phyloP scores from a whole-genome alignment of 768 basidiomycete genomes.

The Tulasnella sp. region DNA sequence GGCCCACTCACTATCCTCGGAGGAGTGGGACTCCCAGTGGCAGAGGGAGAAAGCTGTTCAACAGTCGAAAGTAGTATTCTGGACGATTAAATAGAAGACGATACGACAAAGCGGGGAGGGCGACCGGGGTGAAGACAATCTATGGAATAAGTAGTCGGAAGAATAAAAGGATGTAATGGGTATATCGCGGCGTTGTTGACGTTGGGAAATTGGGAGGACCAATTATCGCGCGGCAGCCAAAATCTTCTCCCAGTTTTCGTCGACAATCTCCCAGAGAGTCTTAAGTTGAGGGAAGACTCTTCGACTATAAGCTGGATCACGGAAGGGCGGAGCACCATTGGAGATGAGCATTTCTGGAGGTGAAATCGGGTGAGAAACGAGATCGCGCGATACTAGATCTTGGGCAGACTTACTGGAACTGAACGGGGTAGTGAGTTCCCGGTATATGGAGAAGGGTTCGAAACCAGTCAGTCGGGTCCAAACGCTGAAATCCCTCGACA shows the following conservation, averaged over 20 bases:
- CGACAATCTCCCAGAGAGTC: conserved; percentile 3
- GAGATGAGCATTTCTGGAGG: not conserved
- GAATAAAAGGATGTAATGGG: conserved; percentile 5
- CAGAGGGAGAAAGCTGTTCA: conserved; percentile 12
- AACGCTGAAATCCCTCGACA: not conserved
- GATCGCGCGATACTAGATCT: not conserved
- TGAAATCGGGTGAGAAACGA: not conserved
- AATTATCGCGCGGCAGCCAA: not conserved
- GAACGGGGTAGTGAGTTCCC: not conserved
- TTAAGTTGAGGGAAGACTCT: not conserved
- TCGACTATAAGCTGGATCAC: not conserved
- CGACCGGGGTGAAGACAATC: not conserved
- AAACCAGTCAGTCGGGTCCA: conserved; percentile 1
- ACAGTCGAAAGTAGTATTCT: conserved; percentile 11
- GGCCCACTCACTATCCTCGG: conserved; percentile 59
- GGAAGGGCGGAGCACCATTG: not conserved
- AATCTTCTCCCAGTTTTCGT: conserved; percentile 6
- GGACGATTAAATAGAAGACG: conserved; percentile 1
- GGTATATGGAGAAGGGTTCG: not conserved
- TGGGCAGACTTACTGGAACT: not conserved
- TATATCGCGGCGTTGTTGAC: conserved; percentile 1
- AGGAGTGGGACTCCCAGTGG: conserved; percentile 49
- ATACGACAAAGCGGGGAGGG: not conserved
- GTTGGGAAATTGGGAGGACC: not conserved
- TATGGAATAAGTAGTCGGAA: conserved; percentile 8